Base-by-base conservation (phyloP, 2,329 filamentous ascomycete species). In the Monascus ruber region DNA sequence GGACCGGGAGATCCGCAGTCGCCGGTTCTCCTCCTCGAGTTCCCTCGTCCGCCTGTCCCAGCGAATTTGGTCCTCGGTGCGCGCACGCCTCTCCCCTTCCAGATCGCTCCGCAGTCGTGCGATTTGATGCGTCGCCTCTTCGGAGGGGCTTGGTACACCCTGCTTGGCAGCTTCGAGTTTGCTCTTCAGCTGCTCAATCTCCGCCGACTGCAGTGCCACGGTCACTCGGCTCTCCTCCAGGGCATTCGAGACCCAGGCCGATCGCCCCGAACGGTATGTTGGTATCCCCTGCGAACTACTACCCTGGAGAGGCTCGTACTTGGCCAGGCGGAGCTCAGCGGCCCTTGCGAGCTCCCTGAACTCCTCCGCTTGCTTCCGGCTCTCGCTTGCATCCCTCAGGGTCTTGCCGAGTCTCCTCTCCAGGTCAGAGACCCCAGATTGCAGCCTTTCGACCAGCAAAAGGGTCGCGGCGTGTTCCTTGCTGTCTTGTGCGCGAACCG, bases 1-100 rank as follows among this genome's bases (percentile, higher is more conserved):
- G 24, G 49, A 54, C 33, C 41, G n/a, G 5, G 44, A 40, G 33
- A 52, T 47, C 2, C 34, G 43, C 8, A 52, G 45, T 34, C 44
- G 47, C 26, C 39, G 44, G 24, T 41, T 43, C 29, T 54, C 41
- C 1, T 36, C 44, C 32, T 48, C 41, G 17, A 52, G 38, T 29
- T 44, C 46, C 4, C 34, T 36, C 25, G 34, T 40, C 37, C 31
- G 32, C 33, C 39, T 45, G 33, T 35, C 31, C 43, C 39, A 47
- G 26, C 41, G 38, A 17, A 52, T 25, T 25, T 47, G 43, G 9
- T 49, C 43, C 17, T 50, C 41, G 9, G 34, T 44, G 9, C 39
- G 40, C n/a, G 38, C 42, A 8, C 42, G 34, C 31, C 41, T 43
- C 33, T 45, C 46, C 26, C 26, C 37, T 2, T 43, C 44, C 33